Evolutionary conservation across 2,329 filamentous ascomycete species (phyloP), one percentile per base, ranked within the genome.

Genomic region (Dothideomycetes sp.): DNA sequence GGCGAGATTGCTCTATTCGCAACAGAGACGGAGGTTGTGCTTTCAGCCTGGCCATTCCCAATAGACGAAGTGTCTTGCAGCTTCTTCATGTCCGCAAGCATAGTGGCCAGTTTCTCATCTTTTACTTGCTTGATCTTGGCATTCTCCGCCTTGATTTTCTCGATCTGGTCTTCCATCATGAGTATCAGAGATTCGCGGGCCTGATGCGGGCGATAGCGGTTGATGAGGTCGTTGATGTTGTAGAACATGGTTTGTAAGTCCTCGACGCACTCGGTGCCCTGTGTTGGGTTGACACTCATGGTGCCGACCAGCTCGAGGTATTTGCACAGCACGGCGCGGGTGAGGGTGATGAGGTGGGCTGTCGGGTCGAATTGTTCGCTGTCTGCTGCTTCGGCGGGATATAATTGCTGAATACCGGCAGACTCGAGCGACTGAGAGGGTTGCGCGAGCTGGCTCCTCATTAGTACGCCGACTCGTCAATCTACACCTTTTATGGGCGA

Each of bases 161-260:
- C 78, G 19, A 94, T 64, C 53, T 89, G 82, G 49, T 83, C 80
- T 61, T 94, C 84, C 82, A 95, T 87, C 67, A 89, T 75, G 49
- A 81, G 64, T 22, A 94, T 94, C 42, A 94, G 68, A 19, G 81
- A 87, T 64, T 95, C 88, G 33, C 89, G 68, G 17, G 88, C 87
- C 63, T 96, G 89, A 57, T 95, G 88, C 8, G 88, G 88, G 22
- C 89, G 75, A 62, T 94, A 96, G 59, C 94, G 81, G 59, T 98
- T 98, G 48, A 96, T 77, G 39, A 94, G 72, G 54, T 93, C 85
- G 61, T 95, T 87, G 54, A 93, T 82, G 59, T 96, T 96, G 59
- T 89, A 79, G 47, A 94, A 81, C 19, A 96, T 65, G 12, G 81
- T 87, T 52, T 82, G 73, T 22, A 98, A 63, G 58, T 96, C 82